phyloP scores from a whole-genome alignment of 208 protist genomes.

The Trichomonas vaginalis region DNA sequence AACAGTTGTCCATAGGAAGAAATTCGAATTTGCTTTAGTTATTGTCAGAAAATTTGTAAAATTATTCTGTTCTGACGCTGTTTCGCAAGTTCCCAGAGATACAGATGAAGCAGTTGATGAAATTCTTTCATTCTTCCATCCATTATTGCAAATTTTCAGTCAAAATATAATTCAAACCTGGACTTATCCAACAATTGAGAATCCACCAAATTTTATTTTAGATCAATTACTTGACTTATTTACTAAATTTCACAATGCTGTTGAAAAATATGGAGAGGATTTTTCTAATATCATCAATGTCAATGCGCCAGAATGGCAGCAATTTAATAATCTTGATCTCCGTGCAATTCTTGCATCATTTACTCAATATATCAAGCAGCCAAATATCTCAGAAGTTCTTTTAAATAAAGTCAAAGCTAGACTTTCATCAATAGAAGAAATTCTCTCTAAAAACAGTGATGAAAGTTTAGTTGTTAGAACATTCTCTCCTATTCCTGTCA shows the following conservation, averaged over 20 bases:
- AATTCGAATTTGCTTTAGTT: neutral
- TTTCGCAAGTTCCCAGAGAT: neutral
- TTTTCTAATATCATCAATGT: neutral
- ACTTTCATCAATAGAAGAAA: neutral
- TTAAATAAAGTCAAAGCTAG: neutral
- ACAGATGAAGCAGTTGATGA: neutral
- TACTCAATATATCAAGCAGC: neutral
- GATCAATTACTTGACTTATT: neutral
- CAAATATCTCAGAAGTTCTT: neutral
- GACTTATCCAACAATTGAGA: neutral
- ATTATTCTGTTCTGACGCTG: neutral
- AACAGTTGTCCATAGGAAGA: neutral
- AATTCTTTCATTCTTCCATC: neutral
- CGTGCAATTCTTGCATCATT: neutral
- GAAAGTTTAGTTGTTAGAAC: neutral
- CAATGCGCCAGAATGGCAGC: neutral
- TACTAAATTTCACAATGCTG: neutral
- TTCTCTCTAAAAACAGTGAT: neutral
- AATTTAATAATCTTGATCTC: neutral
- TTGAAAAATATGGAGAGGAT: neutral
- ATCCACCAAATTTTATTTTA: neutral
- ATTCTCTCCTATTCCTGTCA: conserved; percentile 2
- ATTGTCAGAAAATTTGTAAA: neutral
- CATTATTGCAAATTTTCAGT: neutral
- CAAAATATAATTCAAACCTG: neutral